Percentiles rank a stretch among this genome's conserved stretches.
Conservation (phyloP, 352 stramenopile genomes). For the Saprolegnia parasitica region DNA sequence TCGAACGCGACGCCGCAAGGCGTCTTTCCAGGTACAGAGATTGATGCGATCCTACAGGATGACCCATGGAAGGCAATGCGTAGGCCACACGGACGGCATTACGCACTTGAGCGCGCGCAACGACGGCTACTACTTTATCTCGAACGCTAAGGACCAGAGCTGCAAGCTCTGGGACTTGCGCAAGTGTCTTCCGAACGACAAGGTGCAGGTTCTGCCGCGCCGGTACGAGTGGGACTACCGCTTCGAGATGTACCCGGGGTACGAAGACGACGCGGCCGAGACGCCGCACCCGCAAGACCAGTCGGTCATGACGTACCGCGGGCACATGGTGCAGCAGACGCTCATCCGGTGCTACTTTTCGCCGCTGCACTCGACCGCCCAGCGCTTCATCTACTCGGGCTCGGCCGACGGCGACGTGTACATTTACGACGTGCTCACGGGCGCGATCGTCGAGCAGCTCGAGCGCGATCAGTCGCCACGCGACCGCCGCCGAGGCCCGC, state of each 20-base stretch:
- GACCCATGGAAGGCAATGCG: not conserved
- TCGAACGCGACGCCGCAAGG: conserved; percentile 67
- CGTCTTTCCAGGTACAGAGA: conserved; percentile 44
- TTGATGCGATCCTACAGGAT: not conserved
- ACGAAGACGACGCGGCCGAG: conserved; percentile 37
- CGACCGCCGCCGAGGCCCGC: conserved; percentile 34
- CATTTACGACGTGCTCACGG: conserved; percentile 72
- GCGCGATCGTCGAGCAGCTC: conserved; percentile 71
- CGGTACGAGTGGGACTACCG: conserved; percentile 77
- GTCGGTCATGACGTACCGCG: conserved; percentile 82
- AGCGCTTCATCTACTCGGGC: conserved; percentile 83
- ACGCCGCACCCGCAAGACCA: conserved; percentile 64
- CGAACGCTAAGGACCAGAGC: conserved; percentile 82
- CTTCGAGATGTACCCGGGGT: conserved; percentile 69
- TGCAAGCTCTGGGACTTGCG: conserved; percentile 82
- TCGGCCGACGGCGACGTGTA: conserved; percentile 80
- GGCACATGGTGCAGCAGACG: conserved; percentile 75
- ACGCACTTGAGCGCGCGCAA: conserved; percentile 77
- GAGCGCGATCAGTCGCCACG: conserved; percentile 36
- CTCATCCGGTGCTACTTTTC: conserved; percentile 84
- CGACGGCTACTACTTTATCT: conserved; percentile 85
- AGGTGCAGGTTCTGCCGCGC: conserved; percentile 41
- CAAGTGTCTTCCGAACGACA: conserved; percentile 59
- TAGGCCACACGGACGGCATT: conserved; percentile 73
- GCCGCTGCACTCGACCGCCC: conserved; percentile 75